Conservation (phyloP, 139 green algal species). For the Chlamydomonas sphaeroides region DNA sequence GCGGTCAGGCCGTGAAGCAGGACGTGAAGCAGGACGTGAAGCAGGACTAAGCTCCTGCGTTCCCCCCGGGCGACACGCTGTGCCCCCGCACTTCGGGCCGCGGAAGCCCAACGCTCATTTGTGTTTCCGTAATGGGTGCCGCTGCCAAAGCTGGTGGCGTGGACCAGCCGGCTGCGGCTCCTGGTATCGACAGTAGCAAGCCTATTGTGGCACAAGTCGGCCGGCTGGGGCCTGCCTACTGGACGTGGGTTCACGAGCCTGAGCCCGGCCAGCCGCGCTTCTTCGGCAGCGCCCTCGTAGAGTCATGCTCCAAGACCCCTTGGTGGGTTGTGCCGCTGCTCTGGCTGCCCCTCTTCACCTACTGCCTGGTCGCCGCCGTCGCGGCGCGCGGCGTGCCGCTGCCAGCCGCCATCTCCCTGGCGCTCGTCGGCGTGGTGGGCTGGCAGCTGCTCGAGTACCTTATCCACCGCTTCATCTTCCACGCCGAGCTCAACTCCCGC, state of each 20-base stretch:
- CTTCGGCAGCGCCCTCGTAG: conserved; percentile 72
- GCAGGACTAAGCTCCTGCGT: not conserved
- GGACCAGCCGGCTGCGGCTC: not conserved
- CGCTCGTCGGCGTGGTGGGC: conserved; percentile 66
- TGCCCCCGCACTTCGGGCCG: too few species aligned
- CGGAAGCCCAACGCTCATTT: not conserved
- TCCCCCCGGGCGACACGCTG: too few species aligned
- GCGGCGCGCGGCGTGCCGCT: not conserved
- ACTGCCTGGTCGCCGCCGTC: conserved; percentile 1
- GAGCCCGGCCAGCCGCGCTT: conserved; percentile 81
- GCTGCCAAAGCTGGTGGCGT: not conserved
- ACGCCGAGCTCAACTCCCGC: conserved; percentile 63
- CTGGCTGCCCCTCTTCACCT: conserved; percentile 83
- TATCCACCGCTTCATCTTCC: conserved; percentile 94
- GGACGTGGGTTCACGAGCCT: conserved; percentile 84
- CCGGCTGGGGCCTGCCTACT: conserved; percentile 72
- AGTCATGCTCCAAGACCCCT: conserved; percentile 75
- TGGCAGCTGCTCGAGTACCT: conserved; percentile 94
- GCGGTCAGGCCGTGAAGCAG: not conserved
- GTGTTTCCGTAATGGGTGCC: not conserved
- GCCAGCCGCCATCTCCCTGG: conserved; percentile 16
- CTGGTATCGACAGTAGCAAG: not conserved
- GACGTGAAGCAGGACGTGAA: too few species aligned
- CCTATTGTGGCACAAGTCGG: conserved; percentile 72
- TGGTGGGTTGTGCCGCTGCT: conserved; percentile 93